Evolutionary conservation across 352 stramenopile genomes (phyloP), one percentile per base, ranked within the genome.

Genomic region (Saprolegnia diclina): DNA sequence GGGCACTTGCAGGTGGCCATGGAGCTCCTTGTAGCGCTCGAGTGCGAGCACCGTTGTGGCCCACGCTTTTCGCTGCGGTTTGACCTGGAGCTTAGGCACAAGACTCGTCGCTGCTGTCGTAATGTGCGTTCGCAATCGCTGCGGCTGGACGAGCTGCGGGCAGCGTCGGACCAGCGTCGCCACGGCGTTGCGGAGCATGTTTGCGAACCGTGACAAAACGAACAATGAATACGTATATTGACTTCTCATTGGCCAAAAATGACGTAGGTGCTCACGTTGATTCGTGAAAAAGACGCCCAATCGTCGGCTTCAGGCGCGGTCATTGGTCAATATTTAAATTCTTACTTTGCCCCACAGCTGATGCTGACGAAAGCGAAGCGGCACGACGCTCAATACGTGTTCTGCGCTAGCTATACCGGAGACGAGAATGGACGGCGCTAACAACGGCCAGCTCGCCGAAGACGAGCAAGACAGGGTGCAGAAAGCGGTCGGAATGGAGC

Each of bases 1-100:
- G 22, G 89, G 89, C 16, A 98, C 90, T 44, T 96, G 89, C 32
- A 97, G 74, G 73, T 98, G 90, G n/a, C 92, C 92, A 61, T 97
- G 81, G 6, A 91, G 71, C 42, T 91, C 71, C 56, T 91, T 87
- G 72, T 94, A 98, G 1, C 77, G 72, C 18, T 79, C 35, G 11
- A 98, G 79, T 11, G 89, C 88, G 57, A 79, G 79, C 54, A 91
- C 57, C n/a, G 87, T 77, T 64, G 44, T 57, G 26, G 9, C 18
- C 62, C 62, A 67, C 16, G 50, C 26, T 19, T 38, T 16, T 3
- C 32, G 19, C 19, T 46, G 46, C 46, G 46, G 46, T 5, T 54
- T 54, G 24, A 54, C 5, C 24, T 22, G 46, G n/a, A 5, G 2
- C 24, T 54, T 54, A 5, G 46, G 29, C 5, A 35, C 29, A 5